Evolutionary conservation across 2,329 filamentous ascomycete species (phyloP).

Genomic region (Penicillium sp.): DNA sequence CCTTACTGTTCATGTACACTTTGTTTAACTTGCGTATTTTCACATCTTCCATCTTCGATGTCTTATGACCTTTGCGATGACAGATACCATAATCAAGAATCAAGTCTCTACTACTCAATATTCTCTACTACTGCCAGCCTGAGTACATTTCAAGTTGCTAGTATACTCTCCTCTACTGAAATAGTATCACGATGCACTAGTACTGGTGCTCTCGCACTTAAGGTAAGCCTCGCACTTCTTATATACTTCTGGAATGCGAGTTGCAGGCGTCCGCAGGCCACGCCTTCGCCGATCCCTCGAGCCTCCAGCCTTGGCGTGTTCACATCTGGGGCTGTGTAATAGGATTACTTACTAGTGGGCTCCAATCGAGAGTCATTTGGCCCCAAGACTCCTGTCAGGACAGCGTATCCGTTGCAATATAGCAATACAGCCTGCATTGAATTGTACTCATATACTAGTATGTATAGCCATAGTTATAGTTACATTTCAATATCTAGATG

Average conservation of each 20-base stretch:
- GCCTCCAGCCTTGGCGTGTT: slow-evolving; percentile 30
- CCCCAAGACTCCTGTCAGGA: not conserved
- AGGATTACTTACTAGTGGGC: slow-evolving; percentile 8
- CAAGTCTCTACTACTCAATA: not conserved
- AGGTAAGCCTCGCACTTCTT: not conserved
- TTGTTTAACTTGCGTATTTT: not conserved
- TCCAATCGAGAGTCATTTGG: not conserved
- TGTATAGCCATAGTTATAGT: too few species aligned
- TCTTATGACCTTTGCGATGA: slow-evolving; percentile 14
- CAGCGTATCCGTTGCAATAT: too few species aligned
- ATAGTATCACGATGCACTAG: too few species aligned
- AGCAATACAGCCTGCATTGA: too few species aligned
- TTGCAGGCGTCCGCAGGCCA: not conserved
- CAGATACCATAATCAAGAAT: slow-evolving; percentile 14
- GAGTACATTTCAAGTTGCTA: too few species aligned
- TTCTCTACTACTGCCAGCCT: too few species aligned
- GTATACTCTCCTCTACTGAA: too few species aligned
- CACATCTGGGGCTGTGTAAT: slow-evolving; percentile 22
- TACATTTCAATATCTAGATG: too few species aligned
- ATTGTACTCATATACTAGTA: too few species aligned
- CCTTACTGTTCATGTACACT: not conserved
- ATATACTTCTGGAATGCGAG: not conserved
- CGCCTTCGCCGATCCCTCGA: slow-evolving; percentile 3
- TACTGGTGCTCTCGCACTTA: not conserved
- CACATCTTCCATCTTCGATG: slow-evolving; percentile 6